Evolutionary conservation across 1,139 yeast genomes (phyloP).

Genomic region (Torulaspora pretoriensis): DNA sequence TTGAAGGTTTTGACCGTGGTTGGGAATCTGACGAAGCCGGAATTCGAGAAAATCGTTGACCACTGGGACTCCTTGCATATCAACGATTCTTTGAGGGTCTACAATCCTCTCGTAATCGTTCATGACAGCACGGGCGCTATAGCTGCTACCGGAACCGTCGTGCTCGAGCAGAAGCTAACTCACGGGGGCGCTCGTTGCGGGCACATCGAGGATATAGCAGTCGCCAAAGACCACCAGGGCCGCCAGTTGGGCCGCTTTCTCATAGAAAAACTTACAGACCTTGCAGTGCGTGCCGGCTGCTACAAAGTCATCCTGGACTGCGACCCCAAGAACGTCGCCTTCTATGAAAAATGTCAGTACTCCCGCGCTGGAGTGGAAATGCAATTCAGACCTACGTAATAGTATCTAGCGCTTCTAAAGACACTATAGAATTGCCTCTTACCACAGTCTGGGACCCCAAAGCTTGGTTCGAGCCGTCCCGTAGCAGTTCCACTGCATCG

Average conservation of each 20-base stretch:
- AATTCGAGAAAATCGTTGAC: constrained; percentile 44
- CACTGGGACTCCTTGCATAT: constrained; percentile 46
- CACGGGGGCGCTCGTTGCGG: constrained; percentile 86
- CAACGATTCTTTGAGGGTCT: constrained; percentile 36
- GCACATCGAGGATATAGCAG: constrained; percentile 94
- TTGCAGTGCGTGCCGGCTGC: constrained; percentile 63
- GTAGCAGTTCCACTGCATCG: constrained; percentile 59
- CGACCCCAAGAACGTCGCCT: constrained; percentile 70
- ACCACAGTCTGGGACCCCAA: constrained; percentile 42
- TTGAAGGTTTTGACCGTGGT: constrained; percentile 59
- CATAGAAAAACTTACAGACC: constrained; percentile 56
- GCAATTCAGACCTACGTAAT: constrained; percentile 40
- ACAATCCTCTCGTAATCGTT: constrained; percentile 59
- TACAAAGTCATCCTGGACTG: constrained; percentile 92
- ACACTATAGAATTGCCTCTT: constrained; percentile 59
- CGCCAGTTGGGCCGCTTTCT: constrained; percentile 67
- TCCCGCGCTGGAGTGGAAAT: constrained; percentile 68
- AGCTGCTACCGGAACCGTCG: constrained; percentile 47
- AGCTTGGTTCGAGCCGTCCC: constrained; percentile 48
- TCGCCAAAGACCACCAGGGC: constrained; percentile 72
- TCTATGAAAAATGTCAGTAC: constrained; percentile 84
- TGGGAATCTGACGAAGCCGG: constrained; percentile 47
- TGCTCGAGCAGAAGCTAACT: constrained; percentile 60
- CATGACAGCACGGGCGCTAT: constrained; percentile 39
- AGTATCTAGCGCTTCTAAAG: constrained; percentile 45